Evolutionary conservation across 805 yeast genomes (phyloP), one percentile per base, ranked within the genome.

Genomic region (Ogataea pilisensis): DNA sequence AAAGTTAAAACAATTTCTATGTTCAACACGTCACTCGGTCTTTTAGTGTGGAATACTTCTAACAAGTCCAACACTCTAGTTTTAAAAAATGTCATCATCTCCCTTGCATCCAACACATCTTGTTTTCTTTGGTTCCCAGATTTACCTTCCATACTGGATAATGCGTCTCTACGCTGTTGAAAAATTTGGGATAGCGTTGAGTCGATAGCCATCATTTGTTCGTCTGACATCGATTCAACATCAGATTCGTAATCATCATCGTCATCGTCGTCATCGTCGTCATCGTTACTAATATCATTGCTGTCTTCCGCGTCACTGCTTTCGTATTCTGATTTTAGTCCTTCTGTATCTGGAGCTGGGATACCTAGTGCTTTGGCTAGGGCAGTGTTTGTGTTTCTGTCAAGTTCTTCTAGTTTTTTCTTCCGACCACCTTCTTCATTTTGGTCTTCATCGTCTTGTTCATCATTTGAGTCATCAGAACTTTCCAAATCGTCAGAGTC

Each of bases 151-250:
- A 68, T 50, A 7, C 57, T 58, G 8, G 77, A 63, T 39, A 87
- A 61, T 0, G 85, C 84, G 45, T 76, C 80, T 50, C 80, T 78
- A 52, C 97, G 76, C 53, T 88, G 91, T 54, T 83, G 78, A 72
- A 91, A 91, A 41, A 91, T 91, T 39, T 73, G 74, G 0, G 96
- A 77, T 24, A 91, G 67, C 45, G 88, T 93, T 18, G 73, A 85
- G 58, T 91, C 98, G 53, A 91, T 75, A 17, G 90, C 95, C 82
- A 89, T 80, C 98, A 91, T 91, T 59, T 89, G 89, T 53, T 90
- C 96, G 61, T 90, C 97, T 45, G 90, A 95, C 95, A 89, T 86
- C 0, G 91, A 80, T 50, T 85, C 95, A 38, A 81, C 85, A 20
- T 76, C 81, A 6, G 76, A 73, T 22, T 75, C 81, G 22, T 70